Conservation (phyloP, 2,329 filamentous ascomycete genomes). For the Achaetomium macrosporum region DNA sequence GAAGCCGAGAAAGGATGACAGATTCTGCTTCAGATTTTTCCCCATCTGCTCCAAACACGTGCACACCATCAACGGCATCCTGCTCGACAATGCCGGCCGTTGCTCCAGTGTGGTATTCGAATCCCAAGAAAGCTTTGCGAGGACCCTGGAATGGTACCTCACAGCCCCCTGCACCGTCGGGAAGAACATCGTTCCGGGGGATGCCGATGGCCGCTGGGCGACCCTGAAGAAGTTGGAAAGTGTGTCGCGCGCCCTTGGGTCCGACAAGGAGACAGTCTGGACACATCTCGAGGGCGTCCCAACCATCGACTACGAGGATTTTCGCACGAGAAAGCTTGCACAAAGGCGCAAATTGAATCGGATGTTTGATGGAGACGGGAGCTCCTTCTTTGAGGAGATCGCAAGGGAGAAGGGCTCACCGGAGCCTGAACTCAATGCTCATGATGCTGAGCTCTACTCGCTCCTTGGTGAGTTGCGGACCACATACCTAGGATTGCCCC, state of each 20-base stretch:
- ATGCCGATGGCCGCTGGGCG: slow-evolving; percentile 2
- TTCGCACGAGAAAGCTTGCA: neutral
- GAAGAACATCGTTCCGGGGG: slow-evolving; percentile 16
- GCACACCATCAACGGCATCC: slow-evolving; percentile 29
- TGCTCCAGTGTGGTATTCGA: slow-evolving; percentile 28
- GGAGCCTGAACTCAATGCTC: neutral
- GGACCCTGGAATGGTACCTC: slow-evolving; percentile 26
- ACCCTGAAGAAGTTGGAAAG: slow-evolving; percentile 12
- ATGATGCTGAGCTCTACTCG: neutral
- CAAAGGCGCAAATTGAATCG: neutral
- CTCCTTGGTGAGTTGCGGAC: neutral
- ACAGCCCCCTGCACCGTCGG: slow-evolving; percentile 12
- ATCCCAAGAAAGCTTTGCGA: slow-evolving; percentile 18
- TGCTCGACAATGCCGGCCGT: slow-evolving; percentile 26
- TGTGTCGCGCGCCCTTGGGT: slow-evolving; percentile 12
- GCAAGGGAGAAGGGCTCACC: neutral
- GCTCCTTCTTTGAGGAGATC: neutral
- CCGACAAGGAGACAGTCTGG: slow-evolving; percentile 2
- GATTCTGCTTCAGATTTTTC: slow-evolving; percentile 29
- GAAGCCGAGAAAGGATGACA: slow-evolving; percentile 16
- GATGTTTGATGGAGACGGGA: neutral
- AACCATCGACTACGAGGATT: neutral
- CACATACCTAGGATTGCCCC: too few relatives aligned
- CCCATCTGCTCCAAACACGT: slow-evolving; percentile 24
- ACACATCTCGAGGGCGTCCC: neutral